Base-by-base conservation (phyloP, 352 stramenopile species). In the Phytophthora multivora region DNA sequence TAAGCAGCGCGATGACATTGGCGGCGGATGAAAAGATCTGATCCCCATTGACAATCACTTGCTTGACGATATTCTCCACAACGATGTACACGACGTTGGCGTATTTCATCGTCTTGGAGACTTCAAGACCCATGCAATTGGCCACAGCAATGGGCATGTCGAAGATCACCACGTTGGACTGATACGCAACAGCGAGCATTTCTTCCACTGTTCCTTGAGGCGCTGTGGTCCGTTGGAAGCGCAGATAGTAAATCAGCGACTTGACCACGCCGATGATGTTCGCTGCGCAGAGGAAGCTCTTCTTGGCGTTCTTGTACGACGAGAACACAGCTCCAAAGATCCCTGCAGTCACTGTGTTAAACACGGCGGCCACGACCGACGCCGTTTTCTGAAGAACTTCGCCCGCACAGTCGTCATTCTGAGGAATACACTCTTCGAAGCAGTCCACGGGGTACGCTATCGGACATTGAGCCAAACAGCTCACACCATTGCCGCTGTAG, bases 381-480 rank as follows among this genome's bases (percentile, higher is more conserved):
- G 38, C 55, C 21, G 75, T 41, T 45, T 86, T 84, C 12, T 40
- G 54, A 8, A 85, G 23, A 28, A 89, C 23, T 21, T 72, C 67
- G 1, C 41, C 51, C 7, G n/a, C 5, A 26, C 67, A 75, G 33
- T 75, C 48, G 40, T 75, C 67, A 52, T 84, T 89, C 46, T 86
- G 75, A 2, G 73, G 80, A 38, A 89, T 63, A 35, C 80, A 90
- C 55, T 90, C 76, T 59, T 75, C 71, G 36, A 60, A 77, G 33
- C 80, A 90, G 19, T 75, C 60, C 5, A 89, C 80, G 0, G 80
- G 80, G 52, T 89, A 89, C 40, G 83, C 66, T 21, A 89, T 46
- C 4, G 79, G 79, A 58, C 79, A 89, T 47, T 85, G 61, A 23
- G 70, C 62, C 6, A 72, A 40, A 38, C 67, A 75, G 31, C 51